Percentiles rank a stretch among this genome's conserved stretches.
Conservation (phyloP, 2,329 filamentous ascomycete species). For the Penicillium hesseltinei region DNA sequence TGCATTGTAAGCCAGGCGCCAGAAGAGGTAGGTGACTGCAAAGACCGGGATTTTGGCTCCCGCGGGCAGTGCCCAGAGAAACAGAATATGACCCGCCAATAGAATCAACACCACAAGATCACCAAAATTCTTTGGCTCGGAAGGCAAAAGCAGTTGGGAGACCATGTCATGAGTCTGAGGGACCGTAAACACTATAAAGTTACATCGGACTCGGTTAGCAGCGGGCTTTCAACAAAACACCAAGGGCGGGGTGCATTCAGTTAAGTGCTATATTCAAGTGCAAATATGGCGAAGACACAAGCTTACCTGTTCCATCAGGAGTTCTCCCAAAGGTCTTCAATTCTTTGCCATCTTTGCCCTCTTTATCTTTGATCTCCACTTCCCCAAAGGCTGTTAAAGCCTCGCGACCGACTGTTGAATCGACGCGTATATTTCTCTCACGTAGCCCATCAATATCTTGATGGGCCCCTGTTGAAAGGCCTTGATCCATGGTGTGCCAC, state of each 20-base stretch:
- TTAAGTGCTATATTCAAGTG: neutral
- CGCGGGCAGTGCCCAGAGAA: constrained; percentile 70
- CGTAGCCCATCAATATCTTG: constrained; percentile 45
- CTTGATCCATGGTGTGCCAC: constrained; percentile 36
- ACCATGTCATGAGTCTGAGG: constrained; percentile 99
- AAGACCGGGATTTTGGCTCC: constrained; percentile 72
- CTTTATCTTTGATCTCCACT: constrained; percentile 47
- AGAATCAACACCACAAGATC: constrained; percentile 78
- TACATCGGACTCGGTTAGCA: constrained; percentile 20
- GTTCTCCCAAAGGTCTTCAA: constrained; percentile 89
- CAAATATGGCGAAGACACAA: neutral
- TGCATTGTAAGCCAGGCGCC: constrained; percentile 87
- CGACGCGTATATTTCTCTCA: constrained; percentile 45
- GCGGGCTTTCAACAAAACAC: constrained; percentile 9
- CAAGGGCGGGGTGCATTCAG: neutral
- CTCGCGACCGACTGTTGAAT: constrained; percentile 49
- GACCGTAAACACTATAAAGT: constrained; percentile 79
- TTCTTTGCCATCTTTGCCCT: constrained; percentile 53
- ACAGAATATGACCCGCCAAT: constrained; percentile 69
- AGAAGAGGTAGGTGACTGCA: constrained; percentile 82
- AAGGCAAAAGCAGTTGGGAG: constrained; percentile 89
- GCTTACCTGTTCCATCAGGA: constrained; percentile 81
- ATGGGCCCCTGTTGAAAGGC: constrained; percentile 39
- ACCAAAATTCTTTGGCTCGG: constrained; percentile 90
- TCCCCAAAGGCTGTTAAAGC: constrained; percentile 37